Evolutionary conservation across 306 rosid genomes (phyloP), one percentile per base, ranked within the genome.

Genomic region (Alnus rubra): DNA sequence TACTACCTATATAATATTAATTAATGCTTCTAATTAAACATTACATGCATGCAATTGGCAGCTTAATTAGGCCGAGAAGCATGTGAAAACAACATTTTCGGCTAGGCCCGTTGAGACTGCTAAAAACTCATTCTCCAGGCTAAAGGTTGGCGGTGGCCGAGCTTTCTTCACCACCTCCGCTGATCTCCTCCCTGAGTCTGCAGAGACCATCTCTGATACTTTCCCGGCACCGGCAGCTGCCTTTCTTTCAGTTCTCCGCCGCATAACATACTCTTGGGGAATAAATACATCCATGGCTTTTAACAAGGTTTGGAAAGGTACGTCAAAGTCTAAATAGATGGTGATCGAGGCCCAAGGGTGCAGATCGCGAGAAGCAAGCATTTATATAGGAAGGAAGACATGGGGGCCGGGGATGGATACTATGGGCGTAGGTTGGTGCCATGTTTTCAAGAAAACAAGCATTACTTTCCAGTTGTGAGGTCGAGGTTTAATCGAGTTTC

Each of bases 241-340:
- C 60, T 79, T 81, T 74, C 83, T 90, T 80, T 92, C 97, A 15
- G 80, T 73, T 77, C 91, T 91, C 78, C 89, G 30, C 81, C 59
- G 82, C 10, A 15, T n/a, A 9, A 78, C 85, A 55, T 86, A 92
- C 65, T 85, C 95, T 53, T 90, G 91, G 0, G 91, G 73, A 77
- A 92, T 90, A 58, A 90, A 92, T 8, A 92, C 88, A 71, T 92
- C 93, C 97, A 89, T 92, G 28, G 33, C 0, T 33, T 62, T 13
- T 62, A 1, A 6, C 69, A 30, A 7, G 44, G 2, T 63, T 63
- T 14, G 69, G 9, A 0, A 35, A 1, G n/a, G 31, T 23, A 44
- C n/a, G 44, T 4, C 45, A 31, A 33, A 56, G 63, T 56, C 11
- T 56, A 56, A n/a, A 23, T 23, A 23, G 28, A 23, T 48, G 31